phyloP scores from a whole-genome alignment of 2,329 filamentous ascomycete genomes.

The Claviceps sp. region DNA sequence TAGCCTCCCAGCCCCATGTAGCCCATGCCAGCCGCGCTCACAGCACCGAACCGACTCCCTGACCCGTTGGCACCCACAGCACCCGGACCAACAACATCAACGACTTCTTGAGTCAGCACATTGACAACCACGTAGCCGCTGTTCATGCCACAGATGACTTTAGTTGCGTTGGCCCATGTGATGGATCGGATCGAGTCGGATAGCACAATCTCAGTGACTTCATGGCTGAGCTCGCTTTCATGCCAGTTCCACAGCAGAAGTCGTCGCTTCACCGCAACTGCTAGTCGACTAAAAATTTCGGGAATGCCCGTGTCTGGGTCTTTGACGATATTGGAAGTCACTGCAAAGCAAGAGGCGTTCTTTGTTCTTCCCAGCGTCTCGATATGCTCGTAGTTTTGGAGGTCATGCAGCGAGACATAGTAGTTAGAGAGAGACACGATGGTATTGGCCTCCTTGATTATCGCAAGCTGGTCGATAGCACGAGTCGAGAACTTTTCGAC shows the following conservation, averaged over 20 bases:
- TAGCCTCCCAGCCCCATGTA: constrained; percentile 92
- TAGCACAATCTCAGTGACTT: constrained; percentile 64
- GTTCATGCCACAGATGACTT: constrained; percentile 80
- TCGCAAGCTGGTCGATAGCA: constrained; percentile 83
- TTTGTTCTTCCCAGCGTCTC: constrained; percentile 72
- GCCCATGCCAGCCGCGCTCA: constrained; percentile 79
- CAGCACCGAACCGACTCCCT: constrained; percentile 65
- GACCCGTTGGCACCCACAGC: constrained; percentile 51
- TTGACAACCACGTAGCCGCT: constrained; percentile 85
- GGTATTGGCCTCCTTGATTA: constrained; percentile 88
- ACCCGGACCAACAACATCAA: constrained; percentile 68
- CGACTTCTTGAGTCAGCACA: constrained; percentile 57
- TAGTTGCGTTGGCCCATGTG: constrained; percentile 82
- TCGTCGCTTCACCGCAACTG: constrained; percentile 84
- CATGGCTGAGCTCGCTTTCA: constrained; percentile 71
- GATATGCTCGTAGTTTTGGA: constrained; percentile 70
- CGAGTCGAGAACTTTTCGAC: constrained; percentile 87
- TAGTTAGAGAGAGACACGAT: constrained; percentile 86
- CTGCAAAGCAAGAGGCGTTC: constrained; percentile 80
- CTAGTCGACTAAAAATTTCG: constrained; percentile 81
- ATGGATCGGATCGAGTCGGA: constrained; percentile 76
- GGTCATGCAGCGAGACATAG: constrained; percentile 78
- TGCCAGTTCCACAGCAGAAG: constrained; percentile 91
- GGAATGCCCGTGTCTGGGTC: constrained; percentile 78
- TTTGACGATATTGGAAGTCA: constrained; percentile 90